Percentiles rank a stretch among this genome's conserved stretches.
Conservation (phyloP, 495 filamentous ascomycete species). For the Penicillium ucsense region DNA sequence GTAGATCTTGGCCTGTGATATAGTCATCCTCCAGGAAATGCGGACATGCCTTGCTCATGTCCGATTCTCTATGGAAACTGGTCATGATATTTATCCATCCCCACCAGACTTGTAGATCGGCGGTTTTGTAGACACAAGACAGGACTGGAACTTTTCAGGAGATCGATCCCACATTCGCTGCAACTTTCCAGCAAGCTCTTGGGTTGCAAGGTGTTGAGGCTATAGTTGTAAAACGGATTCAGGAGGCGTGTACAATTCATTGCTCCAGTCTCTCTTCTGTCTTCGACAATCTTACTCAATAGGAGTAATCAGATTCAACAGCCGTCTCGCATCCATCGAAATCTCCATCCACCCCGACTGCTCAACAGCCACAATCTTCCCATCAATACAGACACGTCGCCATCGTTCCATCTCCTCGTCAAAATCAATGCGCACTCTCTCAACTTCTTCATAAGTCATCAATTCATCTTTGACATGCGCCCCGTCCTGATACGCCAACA, state of each 20-base stretch:
- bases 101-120: no score
- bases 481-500: conserved; percentile 61
- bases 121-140: no score
- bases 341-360: conserved; percentile 64
- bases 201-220: no score
- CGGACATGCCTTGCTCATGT: no score
- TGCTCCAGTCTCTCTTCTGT: not conserved
- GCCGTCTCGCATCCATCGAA: conserved; percentile 22
- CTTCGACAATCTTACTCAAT: not conserved
- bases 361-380: conserved; percentile 66
- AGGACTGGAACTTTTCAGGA: no score
- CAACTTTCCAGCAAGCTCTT: no score
- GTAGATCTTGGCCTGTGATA: no score
- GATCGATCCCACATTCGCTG: no score
- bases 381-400: conserved; percentile 83
- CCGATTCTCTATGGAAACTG: no score
- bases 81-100: no score
- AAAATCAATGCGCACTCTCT: conserved; percentile 55
- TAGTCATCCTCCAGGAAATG: no score
- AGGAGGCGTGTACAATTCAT: not conserved
- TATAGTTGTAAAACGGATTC: no score
- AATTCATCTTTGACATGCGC: conserved; percentile 51
- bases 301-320: conserved; percentile 17
- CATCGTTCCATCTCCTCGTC: conserved; percentile 54
- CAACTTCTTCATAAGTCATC: conserved; percentile 59